Base-by-base conservation (phyloP, 2,329 filamentous ascomycete genomes). In the Sporothrix protearum region DNA sequence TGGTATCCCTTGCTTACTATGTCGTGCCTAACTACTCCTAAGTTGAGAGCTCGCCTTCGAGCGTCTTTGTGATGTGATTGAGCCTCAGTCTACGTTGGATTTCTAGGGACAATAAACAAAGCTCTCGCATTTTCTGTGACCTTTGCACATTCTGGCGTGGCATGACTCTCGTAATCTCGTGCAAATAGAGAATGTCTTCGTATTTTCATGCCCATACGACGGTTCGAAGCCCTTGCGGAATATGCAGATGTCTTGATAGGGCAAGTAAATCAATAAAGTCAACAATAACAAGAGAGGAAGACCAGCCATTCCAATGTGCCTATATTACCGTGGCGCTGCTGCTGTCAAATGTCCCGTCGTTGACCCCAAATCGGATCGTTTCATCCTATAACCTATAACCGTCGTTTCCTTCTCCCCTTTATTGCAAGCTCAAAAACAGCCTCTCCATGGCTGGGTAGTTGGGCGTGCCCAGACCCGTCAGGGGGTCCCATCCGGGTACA, bases 361-460 rank as follows among this genome's bases (percentile, higher is more conserved):
- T 2, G 4, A 51, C 5, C 49, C 49, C 22, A 3, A 19, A 22
- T n/a, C 39, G 39, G 14, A 42, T 42, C 6, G 14, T 57, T 59
- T 36, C 3, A n/a, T 19, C 39, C 55, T 70, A 53, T 28, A 19
- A 16, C 22, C 12, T 30, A 16, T 39, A n/a, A n/a, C 30, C 30
- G 22, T 47, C 25, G 16, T 25, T 1, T 53, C 55, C 16, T 39
- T 53, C 33, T 14, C 53, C 9, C 14, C 42, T 25, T 9, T 61
- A 63, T 16, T 28, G 76, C n/a, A 78, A 68, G 28, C 73, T 76
- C 71, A 77, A 42, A 42, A 76, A 78, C 8, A 78, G 70, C 14
- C 72, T 70, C 71, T 74, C 70, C 76, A 78, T 76, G 39, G 72
- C 72, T 87, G 72, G 73, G 53, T 77, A 77, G 64, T 77, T 76